Percentiles rank a stretch among this genome's conserved stretches.
Conservation (phyloP, 768 basidiomycete species). For the Mycena galopus region DNA sequence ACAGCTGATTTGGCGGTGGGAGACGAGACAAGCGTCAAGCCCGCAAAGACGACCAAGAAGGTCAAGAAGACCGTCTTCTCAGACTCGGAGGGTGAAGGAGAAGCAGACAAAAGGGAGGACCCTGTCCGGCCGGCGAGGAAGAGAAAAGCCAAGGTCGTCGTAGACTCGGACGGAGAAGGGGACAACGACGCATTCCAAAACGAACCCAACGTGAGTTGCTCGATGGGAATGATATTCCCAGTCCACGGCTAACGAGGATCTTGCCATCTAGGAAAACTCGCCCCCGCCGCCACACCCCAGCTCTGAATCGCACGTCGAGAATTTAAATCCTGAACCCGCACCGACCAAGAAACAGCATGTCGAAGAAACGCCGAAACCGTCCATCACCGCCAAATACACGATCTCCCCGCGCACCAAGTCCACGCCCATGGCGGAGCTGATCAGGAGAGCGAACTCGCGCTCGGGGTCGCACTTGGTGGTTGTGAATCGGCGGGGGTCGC, state of each 20-base stretch:
- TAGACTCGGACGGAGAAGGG: slow-evolving; percentile 38
- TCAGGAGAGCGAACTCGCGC: slow-evolving; percentile 76
- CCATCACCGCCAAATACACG: slow-evolving; percentile 55
- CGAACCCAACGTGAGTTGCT: slow-evolving; percentile 25
- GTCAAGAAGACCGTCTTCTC: slow-evolving; percentile 30
- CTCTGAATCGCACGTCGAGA: slow-evolving; percentile 28
- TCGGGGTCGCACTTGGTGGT: slow-evolving; percentile 70
- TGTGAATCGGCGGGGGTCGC: slow-evolving; percentile 39
- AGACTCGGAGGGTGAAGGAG: slow-evolving; percentile 34
- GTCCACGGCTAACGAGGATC: background rate
- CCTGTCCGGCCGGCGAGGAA: slow-evolving; percentile 26
- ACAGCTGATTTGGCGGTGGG: slow-evolving; percentile 9
- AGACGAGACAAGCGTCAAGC: slow-evolving; percentile 12
- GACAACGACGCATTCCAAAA: slow-evolving; percentile 24
- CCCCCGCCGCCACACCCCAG: slow-evolving; percentile 15
- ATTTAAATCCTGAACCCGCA: background rate
- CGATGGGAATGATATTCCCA: background rate
- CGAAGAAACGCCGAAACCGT: slow-evolving; percentile 33
- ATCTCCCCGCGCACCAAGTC: slow-evolving; percentile 63
- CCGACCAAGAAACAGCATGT: slow-evolving; percentile 5
- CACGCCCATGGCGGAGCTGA: slow-evolving; percentile 82
- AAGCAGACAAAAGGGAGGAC: background rate
- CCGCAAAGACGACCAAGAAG: slow-evolving; percentile 29
- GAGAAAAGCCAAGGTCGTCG: slow-evolving; percentile 26
- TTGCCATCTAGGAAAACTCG: slow-evolving; percentile 31